Conservation (phyloP, 2,329 filamentous ascomycete genomes). For the Periconia sp. region DNA sequence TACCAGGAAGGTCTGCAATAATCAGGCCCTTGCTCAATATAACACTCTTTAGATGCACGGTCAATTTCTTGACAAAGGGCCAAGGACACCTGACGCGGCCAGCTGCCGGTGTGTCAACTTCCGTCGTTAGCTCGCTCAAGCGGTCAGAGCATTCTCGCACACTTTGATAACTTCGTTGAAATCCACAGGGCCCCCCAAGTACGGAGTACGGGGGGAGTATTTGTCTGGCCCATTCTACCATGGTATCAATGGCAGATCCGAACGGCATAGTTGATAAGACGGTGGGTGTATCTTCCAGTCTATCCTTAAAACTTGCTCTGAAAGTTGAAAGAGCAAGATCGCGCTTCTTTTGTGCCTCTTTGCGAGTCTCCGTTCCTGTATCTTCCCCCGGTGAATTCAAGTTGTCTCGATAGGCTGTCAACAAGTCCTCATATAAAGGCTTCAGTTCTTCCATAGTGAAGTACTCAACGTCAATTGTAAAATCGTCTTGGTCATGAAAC, state of each 20-base stretch:
- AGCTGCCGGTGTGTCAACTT: constrained; percentile 11
- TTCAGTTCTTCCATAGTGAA: constrained; percentile 20
- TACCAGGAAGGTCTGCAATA: constrained; percentile 54
- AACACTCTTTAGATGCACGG: constrained; percentile 49
- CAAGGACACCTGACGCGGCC: constrained; percentile 32
- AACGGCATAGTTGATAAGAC: constrained; percentile 15
- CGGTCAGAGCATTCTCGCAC: constrained; percentile 40
- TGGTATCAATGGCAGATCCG: constrained; percentile 11
- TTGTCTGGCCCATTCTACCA: constrained; percentile 17
- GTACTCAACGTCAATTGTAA: constrained; percentile 34
- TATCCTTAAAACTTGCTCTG: constrained; percentile 14
- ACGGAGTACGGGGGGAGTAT: constrained; percentile 6
- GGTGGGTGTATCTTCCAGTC: constrained; percentile 6
- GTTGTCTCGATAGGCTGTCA: constrained; percentile 43
- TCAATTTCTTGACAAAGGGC: constrained; percentile 52
- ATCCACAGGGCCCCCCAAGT: constrained; percentile 17
- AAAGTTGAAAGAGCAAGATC: constrained; percentile 32
- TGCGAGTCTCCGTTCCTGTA: background rate
- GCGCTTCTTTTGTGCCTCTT: constrained; percentile 26
- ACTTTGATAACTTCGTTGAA: constrained; percentile 36
- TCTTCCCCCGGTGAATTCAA: constrained; percentile 11
- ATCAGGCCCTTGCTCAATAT: constrained; percentile 53
- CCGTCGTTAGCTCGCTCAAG: constrained; percentile 45
- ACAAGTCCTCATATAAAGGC: constrained; percentile 39
- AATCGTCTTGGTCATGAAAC: constrained; percentile 37